phyloP scores from a whole-genome alignment of 352 stramenopile genomes.

The Phytopythium mirpurense region DNA sequence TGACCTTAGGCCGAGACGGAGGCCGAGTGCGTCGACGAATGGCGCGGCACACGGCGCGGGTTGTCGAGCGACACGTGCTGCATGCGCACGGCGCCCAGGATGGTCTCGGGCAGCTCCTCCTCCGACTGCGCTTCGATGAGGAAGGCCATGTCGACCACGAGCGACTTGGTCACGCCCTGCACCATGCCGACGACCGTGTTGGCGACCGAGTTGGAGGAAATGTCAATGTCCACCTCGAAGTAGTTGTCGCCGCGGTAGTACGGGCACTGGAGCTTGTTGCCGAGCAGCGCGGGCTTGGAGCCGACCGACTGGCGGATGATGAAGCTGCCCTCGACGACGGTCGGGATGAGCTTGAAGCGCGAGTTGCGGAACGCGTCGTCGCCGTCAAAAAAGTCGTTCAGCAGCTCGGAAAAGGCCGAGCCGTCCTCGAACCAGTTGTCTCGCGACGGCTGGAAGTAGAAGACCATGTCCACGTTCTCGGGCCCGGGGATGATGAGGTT shows the following conservation, averaged over 20 bases:
- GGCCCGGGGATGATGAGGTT: conserved; percentile 86
- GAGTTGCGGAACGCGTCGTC: conserved; percentile 94
- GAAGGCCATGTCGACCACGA: conserved; percentile 89
- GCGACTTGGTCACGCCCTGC: conserved; percentile 83
- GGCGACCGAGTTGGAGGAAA: conserved; percentile 90
- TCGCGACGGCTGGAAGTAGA: conserved; percentile 80
- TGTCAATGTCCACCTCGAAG: conserved; percentile 96
- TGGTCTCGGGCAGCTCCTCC: conserved; percentile 82
- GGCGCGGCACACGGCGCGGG: conserved; percentile 43
- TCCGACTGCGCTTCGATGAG: conserved; percentile 79
- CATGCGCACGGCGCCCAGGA: conserved; percentile 76
- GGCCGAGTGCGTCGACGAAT: conserved; percentile 7
- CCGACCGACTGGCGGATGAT: conserved; percentile 95
- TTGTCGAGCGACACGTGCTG: conserved; percentile 83
- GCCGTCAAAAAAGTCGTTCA: conserved; percentile 92
- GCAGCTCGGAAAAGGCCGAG: conserved; percentile 83
- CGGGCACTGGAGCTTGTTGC: conserved; percentile 94
- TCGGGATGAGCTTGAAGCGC: conserved; percentile 98
- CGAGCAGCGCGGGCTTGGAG: conserved; percentile 94
- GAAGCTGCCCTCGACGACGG: conserved; percentile 95
- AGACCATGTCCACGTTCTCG: conserved; percentile 78
- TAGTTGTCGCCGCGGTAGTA: conserved; percentile 89
- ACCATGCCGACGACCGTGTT: conserved; percentile 88
- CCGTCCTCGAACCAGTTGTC: conserved; percentile 85
- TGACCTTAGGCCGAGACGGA: neutral